A percentile compares a stretch with the other conserved stretches of the same genome.
These are phyloP conservation scores for Candida sojae DNA, from an alignment of 1,139 yeast species.

Conservation along the genomic window DNA sequence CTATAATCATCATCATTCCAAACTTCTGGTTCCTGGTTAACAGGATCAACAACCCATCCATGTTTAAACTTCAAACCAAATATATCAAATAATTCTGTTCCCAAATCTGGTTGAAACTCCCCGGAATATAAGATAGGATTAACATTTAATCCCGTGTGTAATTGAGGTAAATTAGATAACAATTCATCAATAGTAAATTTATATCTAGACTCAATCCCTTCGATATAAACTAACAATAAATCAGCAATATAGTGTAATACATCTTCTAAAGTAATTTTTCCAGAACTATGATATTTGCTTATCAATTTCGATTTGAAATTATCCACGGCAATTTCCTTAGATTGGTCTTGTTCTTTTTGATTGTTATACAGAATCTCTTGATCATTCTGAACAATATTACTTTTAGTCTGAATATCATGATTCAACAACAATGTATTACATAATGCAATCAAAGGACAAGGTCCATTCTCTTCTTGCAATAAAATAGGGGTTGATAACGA, in stretches of 20 bases:
- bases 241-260: slow-evolving; percentile 50
- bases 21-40: slow-evolving; percentile 13
- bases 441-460: slow-evolving; percentile 86
- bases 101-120: slow-evolving; percentile 48
- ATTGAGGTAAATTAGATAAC: slow-evolving; percentile 56
- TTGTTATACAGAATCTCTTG: background rate
- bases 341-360: background rate
- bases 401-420: slow-evolving; percentile 1
- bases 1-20: slow-evolving; percentile 20
- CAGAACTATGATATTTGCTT: slow-evolving; percentile 14
- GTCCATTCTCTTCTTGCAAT: slow-evolving; percentile 84
- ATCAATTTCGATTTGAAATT: slow-evolving; percentile 29
- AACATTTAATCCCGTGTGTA: slow-evolving; percentile 73
- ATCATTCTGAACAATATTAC: background rate
- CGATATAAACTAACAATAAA: slow-evolving; percentile 30
- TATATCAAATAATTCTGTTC: slow-evolving; percentile 36
- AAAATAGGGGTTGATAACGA: slow-evolving; percentile 54
- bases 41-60: slow-evolving; percentile 49
- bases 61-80: slow-evolving; percentile 48
- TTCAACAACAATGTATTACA: slow-evolving; percentile 50
- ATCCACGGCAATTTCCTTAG: slow-evolving; percentile 13
- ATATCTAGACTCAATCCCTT: slow-evolving; percentile 8
- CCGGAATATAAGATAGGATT: slow-evolving; percentile 70
- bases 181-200: slow-evolving; percentile 33
- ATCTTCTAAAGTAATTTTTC: slow-evolving; percentile 29